Base-by-base conservation (phyloP, 2,329 filamentous ascomycete genomes). In the Phaeosphaeriaceae sp. region DNA sequence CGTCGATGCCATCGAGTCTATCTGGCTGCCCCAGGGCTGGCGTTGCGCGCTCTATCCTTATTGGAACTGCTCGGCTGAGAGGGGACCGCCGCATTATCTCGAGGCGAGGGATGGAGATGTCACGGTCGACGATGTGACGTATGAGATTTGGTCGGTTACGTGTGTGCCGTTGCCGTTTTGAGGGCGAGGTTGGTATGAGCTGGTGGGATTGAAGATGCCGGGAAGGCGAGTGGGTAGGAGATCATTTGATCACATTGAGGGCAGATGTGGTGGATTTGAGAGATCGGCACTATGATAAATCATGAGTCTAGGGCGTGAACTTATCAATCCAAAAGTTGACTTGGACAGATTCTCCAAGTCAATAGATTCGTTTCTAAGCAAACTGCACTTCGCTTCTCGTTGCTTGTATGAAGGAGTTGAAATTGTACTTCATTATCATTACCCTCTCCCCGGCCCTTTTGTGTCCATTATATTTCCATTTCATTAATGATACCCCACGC, bases 1-100 rank as follows among this genome's bases (percentile, higher is more conserved):
- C 40, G 36, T 27, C 51, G 36, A 51, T 15, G 24, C 51, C 46
- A 53, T 53, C 40, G 19, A 53, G 25, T 57, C 55, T 13, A 19
- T 27, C 27, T 3, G 1, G 7, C 27, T 42, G 7, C 13, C 2
- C 6, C 17, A 25, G 25, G 44, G 46, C 52, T 54, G 19, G 19
- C 52, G 7, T 5, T 54, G 52, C 22, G 27, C 19, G 3, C 17
- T 53, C 9, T 53, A 40, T 22, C n/a, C 25, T 7, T 17, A 1
- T 22, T 31, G 19, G 7, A 19, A 47, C 13, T 53, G 41, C 25
- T 42, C 17, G 17, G 3, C n/a, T 3, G 15, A 17, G 41, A 31
- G 31, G 2, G 51, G 51, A 9, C 25, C 27, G 15, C 51, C 50
- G n/a, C 25, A 21, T 11, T 19, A 22, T 10, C 2, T 40, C 9